Base-by-base conservation (phyloP, 371 early-diverging fungal species). In the Chytridiales sp. region DNA sequence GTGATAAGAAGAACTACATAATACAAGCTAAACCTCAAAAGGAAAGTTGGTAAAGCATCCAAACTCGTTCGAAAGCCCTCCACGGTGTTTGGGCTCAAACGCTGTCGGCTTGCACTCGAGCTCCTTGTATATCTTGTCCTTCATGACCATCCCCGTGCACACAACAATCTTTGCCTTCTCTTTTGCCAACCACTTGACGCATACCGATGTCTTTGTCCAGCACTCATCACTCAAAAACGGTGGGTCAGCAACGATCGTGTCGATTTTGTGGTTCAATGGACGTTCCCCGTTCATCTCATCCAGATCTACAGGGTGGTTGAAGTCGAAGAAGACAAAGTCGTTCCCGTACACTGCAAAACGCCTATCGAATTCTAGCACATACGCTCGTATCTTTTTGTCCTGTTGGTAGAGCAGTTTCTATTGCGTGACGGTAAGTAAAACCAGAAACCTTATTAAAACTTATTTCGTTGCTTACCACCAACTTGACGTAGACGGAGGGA, bases 211-310 rank as follows among this genome's bases (percentile, higher is more conserved):
- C 70, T 87, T 84, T 40, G 75, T 69, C 61, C 79, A 72, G 54
- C 89, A 88, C 59, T 87, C 89, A 58, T 84, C 81, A 62, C 77
- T 78, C 36, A 88, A 66, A 62, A 89, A 88, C 17, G 89, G 89
- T 6, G 89, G 89, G 61, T 88, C 89, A 8, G 79, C 81, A 11
- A 87, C 70, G 32, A 88, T 69, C 48, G 80, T 75, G 66, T 86
- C 85, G 35, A 85, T 79, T 9, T 63, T 54, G 49, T 69, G 77
- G 6, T 77, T 64, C n/a, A 72, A 56, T 34, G 65, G 49, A 5
- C 38, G 1, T 27, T 30, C 9, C 15, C 42, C 41, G 48, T 11
- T 22, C 11, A 4, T 24, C 24, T 30, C 56, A 43, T 61, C 57
- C 35, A 70, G 56, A 15, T 19, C 30, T 13, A 61, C 49, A 15